Evolutionary conservation across 1,139 yeast species (phyloP).

Genomic region (Arxiozyma bovina): DNA sequence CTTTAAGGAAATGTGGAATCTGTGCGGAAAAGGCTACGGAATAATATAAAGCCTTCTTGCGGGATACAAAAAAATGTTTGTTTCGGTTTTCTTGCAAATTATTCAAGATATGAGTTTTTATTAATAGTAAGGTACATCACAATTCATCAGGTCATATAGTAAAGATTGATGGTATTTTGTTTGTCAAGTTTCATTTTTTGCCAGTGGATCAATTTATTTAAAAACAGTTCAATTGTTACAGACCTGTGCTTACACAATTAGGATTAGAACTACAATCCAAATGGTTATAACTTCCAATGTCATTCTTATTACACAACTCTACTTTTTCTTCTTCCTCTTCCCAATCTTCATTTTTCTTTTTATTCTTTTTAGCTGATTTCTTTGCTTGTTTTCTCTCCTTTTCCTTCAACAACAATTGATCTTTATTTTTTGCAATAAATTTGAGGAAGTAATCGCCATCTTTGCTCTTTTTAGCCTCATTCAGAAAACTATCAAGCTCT

Average conservation of each 20-base stretch:
- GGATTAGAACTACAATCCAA: not conserved
- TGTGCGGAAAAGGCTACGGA: not conserved
- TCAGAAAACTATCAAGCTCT: slow-evolving; percentile 23
- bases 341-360: slow-evolving; percentile 2
- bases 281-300: too few species aligned
- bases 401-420: slow-evolving; percentile 20
- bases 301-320: not conserved
- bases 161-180: too few species aligned
- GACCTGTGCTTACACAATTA: not conserved
- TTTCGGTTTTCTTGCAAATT: too few species aligned
- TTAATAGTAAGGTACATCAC: too few species aligned
- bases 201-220: not conserved
- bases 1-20: too few species aligned
- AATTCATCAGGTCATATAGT: too few species aligned
- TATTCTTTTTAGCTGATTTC: slow-evolving; percentile 14
- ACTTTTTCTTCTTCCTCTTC: slow-evolving; percentile 3
- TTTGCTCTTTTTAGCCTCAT: slow-evolving; percentile 26
- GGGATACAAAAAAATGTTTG: not conserved
- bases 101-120: too few species aligned
- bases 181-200: too few species aligned
- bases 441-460: slow-evolving; percentile 20
- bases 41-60: not conserved
- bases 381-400: slow-evolving; percentile 15
- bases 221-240: not conserved
- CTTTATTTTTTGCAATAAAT: slow-evolving; percentile 16